Evolutionary conservation across 768 basidiomycete genomes (phyloP).

Genomic region (Termitomyces sp.): DNA sequence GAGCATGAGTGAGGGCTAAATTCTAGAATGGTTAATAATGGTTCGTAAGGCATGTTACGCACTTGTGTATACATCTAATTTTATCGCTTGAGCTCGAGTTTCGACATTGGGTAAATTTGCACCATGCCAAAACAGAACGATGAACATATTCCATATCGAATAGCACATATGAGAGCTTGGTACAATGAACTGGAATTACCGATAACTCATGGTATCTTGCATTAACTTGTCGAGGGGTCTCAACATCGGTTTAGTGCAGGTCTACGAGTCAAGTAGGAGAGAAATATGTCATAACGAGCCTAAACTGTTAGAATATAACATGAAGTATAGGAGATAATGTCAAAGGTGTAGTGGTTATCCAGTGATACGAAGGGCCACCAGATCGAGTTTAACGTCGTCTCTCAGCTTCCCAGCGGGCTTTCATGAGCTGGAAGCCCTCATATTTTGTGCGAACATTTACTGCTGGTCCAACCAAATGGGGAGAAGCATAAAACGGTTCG

Average conservation of each 20-base stretch:
- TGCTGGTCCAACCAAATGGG: slow-evolving; percentile 48
- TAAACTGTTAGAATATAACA: neutral
- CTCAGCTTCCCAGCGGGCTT: slow-evolving; percentile 72
- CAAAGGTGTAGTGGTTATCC: neutral
- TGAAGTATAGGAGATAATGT: neutral
- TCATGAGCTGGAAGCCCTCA: slow-evolving; percentile 67
- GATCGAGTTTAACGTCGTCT: slow-evolving; percentile 26
- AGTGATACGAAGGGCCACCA: neutral
- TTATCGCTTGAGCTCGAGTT: neutral
- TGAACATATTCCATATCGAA: too few relatives aligned
- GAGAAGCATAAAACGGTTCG: slow-evolving; percentile 54
- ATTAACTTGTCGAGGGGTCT: neutral
- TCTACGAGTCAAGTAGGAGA: neutral
- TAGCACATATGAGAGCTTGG: neutral
- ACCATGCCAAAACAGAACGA: neutral
- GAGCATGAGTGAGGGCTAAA: neutral
- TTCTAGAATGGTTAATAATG: neutral
- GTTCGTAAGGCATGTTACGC: neutral
- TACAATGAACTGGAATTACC: neutral
- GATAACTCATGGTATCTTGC: neutral
- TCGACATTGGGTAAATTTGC: neutral
- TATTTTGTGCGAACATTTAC: slow-evolving; percentile 50
- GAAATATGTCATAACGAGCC: slow-evolving; percentile 3
- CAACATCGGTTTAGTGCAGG: neutral
- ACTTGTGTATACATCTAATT: neutral